Conservation (phyloP, 495 filamentous ascomycete species). For the Trichoderma virens region DNA sequence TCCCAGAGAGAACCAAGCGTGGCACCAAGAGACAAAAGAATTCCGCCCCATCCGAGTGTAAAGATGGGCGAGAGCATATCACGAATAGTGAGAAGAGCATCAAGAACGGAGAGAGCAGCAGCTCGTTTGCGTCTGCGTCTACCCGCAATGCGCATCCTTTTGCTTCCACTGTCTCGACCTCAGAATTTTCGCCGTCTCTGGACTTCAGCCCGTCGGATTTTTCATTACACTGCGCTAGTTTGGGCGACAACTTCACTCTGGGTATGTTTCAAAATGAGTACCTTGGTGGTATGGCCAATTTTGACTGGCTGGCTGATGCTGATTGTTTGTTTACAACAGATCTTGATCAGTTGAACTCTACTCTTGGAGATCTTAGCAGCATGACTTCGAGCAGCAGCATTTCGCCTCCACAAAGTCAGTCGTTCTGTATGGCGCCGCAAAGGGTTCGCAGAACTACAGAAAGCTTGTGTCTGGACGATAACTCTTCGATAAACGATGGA, state of each 20-base stretch:
- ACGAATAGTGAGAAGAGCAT: neutral
- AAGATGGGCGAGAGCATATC: neutral
- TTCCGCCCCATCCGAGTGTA: neutral
- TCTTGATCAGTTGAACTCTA: neutral
- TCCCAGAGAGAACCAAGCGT: neutral
- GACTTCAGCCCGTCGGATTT: neutral
- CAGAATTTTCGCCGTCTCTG: neutral
- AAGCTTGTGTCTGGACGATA: neutral
- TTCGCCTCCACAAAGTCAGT: neutral
- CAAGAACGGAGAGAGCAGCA: neutral
- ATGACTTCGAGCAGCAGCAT: neutral
- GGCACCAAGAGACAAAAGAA: slow-evolving; percentile 4
- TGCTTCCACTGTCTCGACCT: neutral
- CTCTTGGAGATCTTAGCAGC: neutral
- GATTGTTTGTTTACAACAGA: neutral
- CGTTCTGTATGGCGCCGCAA: neutral
- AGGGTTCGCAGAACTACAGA: neutral
- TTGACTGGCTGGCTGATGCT: neutral
- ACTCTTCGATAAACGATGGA: neutral
- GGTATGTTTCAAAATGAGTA: neutral
- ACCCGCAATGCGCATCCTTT: neutral
- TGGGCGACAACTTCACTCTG: neutral
- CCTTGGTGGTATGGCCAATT: neutral
- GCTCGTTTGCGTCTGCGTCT: neutral
- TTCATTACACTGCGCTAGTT: neutral